Percentiles rank a stretch among this genome's conserved stretches.
phyloP scores from a whole-genome alignment of 495 filamentous ascomycete genomes.

The Penicillium canariense region DNA sequence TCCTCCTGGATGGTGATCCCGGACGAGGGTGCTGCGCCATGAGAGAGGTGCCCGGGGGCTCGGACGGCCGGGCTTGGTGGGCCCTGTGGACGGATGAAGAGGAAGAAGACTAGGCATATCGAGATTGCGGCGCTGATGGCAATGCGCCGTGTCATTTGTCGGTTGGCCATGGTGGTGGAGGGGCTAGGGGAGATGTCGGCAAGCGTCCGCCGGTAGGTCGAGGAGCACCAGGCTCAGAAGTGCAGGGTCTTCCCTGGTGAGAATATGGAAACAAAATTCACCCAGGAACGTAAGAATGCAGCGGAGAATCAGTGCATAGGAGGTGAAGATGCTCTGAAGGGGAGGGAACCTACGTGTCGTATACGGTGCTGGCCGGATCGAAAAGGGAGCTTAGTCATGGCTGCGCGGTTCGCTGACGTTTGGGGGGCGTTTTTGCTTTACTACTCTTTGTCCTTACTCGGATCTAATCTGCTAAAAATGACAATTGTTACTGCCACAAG shows the following conservation, averaged over 20 bases:
- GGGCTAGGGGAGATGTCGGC: constrained; percentile 2
- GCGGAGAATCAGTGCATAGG: background rate
- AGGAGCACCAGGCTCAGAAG: background rate
- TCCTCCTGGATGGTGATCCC: constrained; percentile 33
- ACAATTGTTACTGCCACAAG: background rate
- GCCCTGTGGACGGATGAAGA: constrained; percentile 42
- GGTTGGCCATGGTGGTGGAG: constrained; percentile 37
- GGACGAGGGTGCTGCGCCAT: constrained; percentile 19
- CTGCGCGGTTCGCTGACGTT: background rate
- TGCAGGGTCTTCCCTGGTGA: background rate
- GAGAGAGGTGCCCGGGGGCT: constrained; percentile 43
- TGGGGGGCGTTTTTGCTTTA: background rate
- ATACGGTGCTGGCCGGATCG: background rate
- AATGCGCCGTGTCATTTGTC: constrained; percentile 43
- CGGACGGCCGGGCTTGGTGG: constrained; percentile 43
- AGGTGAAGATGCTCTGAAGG: background rate
- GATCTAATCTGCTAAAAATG: background rate
- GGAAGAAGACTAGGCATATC: constrained; percentile 38
- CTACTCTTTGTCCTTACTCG: background rate
- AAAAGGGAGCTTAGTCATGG: constrained; percentile 7
- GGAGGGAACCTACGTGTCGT: constrained; percentile 1
- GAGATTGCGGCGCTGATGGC: constrained; percentile 35
- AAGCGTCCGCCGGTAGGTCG: constrained; percentile 5
- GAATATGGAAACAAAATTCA: background rate
- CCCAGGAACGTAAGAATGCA: background rate